Conservation (phyloP, 2,329 filamentous ascomycete species). For the Botrytis squamosa region DNA sequence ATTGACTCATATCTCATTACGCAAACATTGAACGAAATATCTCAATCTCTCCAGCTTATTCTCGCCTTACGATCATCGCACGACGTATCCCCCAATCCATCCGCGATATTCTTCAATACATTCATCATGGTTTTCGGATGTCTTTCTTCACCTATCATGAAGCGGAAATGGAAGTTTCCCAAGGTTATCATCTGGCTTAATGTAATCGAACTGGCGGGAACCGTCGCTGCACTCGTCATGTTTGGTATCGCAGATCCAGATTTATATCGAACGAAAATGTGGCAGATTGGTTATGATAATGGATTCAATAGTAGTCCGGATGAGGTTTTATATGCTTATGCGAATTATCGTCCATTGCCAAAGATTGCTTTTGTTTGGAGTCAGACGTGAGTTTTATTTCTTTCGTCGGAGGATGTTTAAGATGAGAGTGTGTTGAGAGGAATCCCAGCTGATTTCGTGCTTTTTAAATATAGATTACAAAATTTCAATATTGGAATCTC, state of each 20-base stretch:
- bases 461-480: conserved; percentile 57
- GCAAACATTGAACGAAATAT: neutral
- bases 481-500: conserved; percentile 75
- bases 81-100: neutral
- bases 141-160: conserved; percentile 17
- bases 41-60: neutral
- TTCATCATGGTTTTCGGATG: conserved; percentile 16
- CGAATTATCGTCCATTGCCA: conserved; percentile 65
- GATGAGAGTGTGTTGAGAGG: neutral
- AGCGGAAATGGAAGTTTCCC: conserved; percentile 47
- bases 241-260: conserved; percentile 73
- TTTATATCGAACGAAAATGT: conserved; percentile 68
- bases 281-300: conserved; percentile 68
- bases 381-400: conserved; percentile 55
- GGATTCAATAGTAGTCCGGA: conserved; percentile 73
- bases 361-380: conserved; percentile 71
- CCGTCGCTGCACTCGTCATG: conserved; percentile 65
- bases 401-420: neutral
- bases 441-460: conserved; percentile 20
- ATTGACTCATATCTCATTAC: conserved; percentile 8
- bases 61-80: neutral
- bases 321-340: conserved; percentile 69
- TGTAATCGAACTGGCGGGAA: conserved; percentile 62
- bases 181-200: conserved; percentile 54
- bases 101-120: neutral